These are phyloP conservation scores for Eutrema yunnanense DNA, from an alignment of 345 rosid genomes.

Conservation along the genomic window DNA sequence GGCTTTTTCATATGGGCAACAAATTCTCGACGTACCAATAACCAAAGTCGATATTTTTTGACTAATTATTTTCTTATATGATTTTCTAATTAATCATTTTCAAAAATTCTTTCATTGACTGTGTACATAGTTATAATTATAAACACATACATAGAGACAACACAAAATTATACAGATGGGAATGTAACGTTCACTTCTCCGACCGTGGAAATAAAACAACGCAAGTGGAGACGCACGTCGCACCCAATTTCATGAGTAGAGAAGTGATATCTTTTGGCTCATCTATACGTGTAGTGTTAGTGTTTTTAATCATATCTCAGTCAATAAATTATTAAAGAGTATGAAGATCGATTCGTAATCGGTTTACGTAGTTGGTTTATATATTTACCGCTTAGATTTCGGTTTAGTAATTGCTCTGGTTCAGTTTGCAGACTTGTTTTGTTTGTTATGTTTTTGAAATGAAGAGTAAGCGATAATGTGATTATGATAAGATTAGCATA, in stretches of 20 bases:
- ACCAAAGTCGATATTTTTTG: background rate
- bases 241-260: background rate
- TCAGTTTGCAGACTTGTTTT: background rate
- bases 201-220: background rate
- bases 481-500: too few relatives aligned
- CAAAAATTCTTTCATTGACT: background rate
- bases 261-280: constrained; percentile 2
- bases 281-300: background rate
- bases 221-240: constrained; percentile 25
- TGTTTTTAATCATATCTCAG: background rate
- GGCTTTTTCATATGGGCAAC: constrained; percentile 10
- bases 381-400: background rate
- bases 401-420: background rate
- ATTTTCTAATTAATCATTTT: background rate
- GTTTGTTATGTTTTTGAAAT: too few relatives aligned
- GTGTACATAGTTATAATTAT: background rate
- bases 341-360: background rate
- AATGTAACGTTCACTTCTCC: constrained; percentile 19
- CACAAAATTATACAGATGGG: background rate
- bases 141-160: background rate
- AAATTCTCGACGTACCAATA: background rate
- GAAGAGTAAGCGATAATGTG: too few relatives aligned
- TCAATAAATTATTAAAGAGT: background rate
- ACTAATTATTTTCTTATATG: background rate
- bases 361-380: background rate